These are phyloP conservation scores for Metschnikowia rubicola DNA, from an alignment of 805 yeast species.

Conservation along the genomic window DNA sequence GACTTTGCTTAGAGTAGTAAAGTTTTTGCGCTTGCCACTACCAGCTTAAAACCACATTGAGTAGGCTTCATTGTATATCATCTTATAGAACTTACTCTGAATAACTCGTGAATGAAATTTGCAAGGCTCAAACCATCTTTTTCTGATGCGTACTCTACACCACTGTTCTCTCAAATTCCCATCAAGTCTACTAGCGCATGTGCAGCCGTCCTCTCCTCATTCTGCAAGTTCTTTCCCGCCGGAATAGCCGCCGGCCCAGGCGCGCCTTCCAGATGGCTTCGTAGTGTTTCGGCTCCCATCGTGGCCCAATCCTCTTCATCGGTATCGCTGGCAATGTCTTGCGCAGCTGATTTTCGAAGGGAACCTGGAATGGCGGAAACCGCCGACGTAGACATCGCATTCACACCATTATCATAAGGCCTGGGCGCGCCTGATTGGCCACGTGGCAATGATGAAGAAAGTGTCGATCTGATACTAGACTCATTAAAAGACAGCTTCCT, in stretches of 20 bases:
- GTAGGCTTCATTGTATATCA: no score
- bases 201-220: constrained; percentile 54
- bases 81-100: no score
- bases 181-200: constrained; percentile 62
- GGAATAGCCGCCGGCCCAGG: constrained; percentile 11
- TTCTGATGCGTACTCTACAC: no score
- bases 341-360: background rate
- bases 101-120: no score
- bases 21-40: no score
- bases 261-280: constrained; percentile 28
- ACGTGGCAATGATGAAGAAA: constrained; percentile 26
- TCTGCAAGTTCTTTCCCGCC: constrained; percentile 17
- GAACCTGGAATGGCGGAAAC: background rate
- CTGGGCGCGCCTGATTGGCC: constrained; percentile 4
- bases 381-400: background rate
- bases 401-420: constrained; percentile 3
- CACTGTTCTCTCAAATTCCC: constrained; percentile 17
- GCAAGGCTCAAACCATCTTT: no score
- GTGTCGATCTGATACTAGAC: constrained; percentile 40
- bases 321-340: constrained; percentile 53
- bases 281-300: constrained; percentile 73
- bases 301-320: constrained; percentile 98
- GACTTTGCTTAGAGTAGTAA: no score
- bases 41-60: no score
- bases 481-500: constrained; percentile 43